Conservation (phyloP, 805 yeast genomes). For the Wickerhamiella hasegawae region DNA sequence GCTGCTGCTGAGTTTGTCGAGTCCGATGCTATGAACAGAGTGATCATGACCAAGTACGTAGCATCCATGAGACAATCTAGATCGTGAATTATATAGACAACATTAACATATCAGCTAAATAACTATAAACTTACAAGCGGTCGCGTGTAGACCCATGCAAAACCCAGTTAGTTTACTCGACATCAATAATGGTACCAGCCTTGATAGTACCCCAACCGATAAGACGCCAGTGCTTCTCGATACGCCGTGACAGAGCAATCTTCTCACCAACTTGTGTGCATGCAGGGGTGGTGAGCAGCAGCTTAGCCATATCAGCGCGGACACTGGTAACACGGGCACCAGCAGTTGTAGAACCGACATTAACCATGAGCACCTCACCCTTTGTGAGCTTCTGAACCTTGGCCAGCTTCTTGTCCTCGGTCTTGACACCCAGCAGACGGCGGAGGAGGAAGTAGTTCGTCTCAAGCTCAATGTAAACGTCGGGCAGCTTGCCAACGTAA, state of each 20-base stretch:
- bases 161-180: constrained; percentile 3
- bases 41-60: no score
- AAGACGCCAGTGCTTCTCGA: constrained; percentile 98
- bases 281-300: constrained; percentile 92
- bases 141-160: no score
- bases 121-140: no score
- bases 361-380: constrained; percentile 96
- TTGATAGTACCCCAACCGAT: constrained; percentile 99
- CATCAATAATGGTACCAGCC: constrained; percentile 44
- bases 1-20: no score
- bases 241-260: constrained; percentile 97
- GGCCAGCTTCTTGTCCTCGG: constrained; percentile 92
- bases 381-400: constrained; percentile 88
- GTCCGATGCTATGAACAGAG: no score
- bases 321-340: constrained; percentile 98
- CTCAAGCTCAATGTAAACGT: constrained; percentile 92
- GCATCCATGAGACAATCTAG: no score
- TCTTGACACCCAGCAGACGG: constrained; percentile 95
- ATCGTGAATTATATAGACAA: no score
- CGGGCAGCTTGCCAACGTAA: constrained; percentile 89
- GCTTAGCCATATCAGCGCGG: constrained; percentile 97
- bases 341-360: constrained; percentile 97
- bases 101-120: no score
- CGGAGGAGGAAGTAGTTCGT: constrained; percentile 92
- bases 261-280: constrained; percentile 97